These are phyloP conservation scores for Aureobasidium zeae DNA, from an alignment of 2,329 filamentous ascomycete species.

Conservation along the genomic window DNA sequence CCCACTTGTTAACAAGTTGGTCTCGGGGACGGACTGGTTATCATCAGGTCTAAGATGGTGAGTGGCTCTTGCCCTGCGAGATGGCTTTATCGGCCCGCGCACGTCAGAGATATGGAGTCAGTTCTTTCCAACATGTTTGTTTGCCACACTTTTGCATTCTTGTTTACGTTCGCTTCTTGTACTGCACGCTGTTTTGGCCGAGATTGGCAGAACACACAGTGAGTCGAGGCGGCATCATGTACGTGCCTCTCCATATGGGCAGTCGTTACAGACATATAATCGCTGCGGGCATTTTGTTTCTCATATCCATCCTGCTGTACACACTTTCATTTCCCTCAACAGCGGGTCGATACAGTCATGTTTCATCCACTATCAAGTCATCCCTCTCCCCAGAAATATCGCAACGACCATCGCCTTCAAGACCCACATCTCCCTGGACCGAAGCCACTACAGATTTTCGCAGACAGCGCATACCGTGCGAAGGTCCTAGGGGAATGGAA, in stretches of 20 bases:
- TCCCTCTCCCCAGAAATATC: not conserved
- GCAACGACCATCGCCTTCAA: not conserved
- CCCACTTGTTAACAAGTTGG: too few species aligned
- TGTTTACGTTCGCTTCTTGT: not conserved
- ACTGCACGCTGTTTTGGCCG: not conserved
- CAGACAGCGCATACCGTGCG: constrained; percentile 4
- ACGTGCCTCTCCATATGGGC: not conserved
- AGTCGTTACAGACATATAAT: not conserved
- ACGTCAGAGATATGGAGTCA: constrained; percentile 3
- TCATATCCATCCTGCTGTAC: constrained; percentile 7
- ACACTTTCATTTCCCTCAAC: constrained; percentile 7
- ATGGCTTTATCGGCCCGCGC: constrained; percentile 3
- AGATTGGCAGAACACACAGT: not conserved
- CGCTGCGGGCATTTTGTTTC: constrained; percentile 4
- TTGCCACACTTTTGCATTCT: not conserved
- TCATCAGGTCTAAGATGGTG: not conserved
- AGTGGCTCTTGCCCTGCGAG: constrained; percentile 2
- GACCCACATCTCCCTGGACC: not conserved
- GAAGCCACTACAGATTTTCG: not conserved
- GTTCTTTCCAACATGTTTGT: not conserved
- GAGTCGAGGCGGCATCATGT: constrained; percentile 11
- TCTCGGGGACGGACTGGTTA: not conserved
- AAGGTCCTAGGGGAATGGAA: constrained; percentile 8
- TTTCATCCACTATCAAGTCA: not conserved
- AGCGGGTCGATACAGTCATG: not conserved